Conservation (phyloP, 208 protist genomes). For the Wallacemonas rigidus region DNA sequence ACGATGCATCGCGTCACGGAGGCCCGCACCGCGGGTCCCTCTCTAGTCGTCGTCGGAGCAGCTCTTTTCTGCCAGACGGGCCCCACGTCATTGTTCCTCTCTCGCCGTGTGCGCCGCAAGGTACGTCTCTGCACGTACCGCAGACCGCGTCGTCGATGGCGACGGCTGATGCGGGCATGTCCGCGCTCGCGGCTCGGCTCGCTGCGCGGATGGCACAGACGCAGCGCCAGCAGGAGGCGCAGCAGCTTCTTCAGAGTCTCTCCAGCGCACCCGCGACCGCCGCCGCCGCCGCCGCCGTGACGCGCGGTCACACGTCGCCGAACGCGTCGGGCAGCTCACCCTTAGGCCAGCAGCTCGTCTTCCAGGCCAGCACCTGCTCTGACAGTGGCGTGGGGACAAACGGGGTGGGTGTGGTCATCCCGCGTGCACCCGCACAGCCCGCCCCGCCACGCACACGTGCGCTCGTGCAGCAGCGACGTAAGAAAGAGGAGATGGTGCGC, state of each 20-base stretch:
- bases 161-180: conserved; percentile 7
- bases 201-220: conserved; percentile 9
- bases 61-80: background rate
- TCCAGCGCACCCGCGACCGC: background rate
- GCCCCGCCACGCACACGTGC: conserved; percentile 5
- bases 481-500: conserved; percentile 46
- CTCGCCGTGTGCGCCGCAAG: conserved; percentile 5
- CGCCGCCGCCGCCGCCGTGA: background rate
- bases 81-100: conserved; percentile 22
- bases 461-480: conserved; percentile 33
- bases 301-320: too few relatives aligned
- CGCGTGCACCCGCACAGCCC: background rate
- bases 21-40: background rate
- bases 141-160: background rate
- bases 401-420: background rate
- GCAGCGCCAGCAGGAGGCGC: conserved; percentile 10
- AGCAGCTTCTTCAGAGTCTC: conserved; percentile 6
- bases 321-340: background rate
- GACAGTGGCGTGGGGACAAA: too few relatives aligned
- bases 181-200: conserved; percentile 6
- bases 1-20: background rate
- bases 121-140: background rate
- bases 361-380: too few relatives aligned
- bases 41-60: background rate
- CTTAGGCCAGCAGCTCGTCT: background rate